phyloP scores from a whole-genome alignment of 768 basidiomycete genomes.

The Russula abietina region DNA sequence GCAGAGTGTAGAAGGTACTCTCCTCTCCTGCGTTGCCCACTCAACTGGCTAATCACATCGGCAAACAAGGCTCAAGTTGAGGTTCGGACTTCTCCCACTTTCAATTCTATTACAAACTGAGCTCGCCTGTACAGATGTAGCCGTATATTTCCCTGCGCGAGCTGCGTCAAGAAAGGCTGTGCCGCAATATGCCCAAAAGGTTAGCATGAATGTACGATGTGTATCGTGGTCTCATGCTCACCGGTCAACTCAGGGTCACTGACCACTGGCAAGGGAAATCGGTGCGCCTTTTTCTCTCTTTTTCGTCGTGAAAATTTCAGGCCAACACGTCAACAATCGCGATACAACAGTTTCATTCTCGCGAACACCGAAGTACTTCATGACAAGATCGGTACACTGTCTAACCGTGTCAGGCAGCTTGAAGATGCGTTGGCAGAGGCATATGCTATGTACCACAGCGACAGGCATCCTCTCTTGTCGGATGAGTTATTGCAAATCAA shows the following conservation, averaged over 20 bases:
- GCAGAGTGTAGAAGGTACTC: slow-evolving; percentile 62
- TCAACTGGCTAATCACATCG: slow-evolving; percentile 20
- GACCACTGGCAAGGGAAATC: slow-evolving; percentile 68
- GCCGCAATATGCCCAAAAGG: slow-evolving; percentile 63
- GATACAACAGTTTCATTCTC: slow-evolving; percentile 50
- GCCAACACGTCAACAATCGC: slow-evolving; percentile 1
- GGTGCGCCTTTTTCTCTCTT: slow-evolving; percentile 35
- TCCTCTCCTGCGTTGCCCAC: slow-evolving; percentile 12
- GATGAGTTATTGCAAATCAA: slow-evolving; percentile 61
- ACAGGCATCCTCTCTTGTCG: slow-evolving; percentile 52
- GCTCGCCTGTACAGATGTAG: slow-evolving; percentile 41
- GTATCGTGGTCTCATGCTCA: neutral
- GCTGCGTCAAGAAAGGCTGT: slow-evolving; percentile 38
- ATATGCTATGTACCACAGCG: slow-evolving; percentile 42
- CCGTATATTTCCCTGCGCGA: slow-evolving; percentile 56
- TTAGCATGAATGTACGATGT: slow-evolving; percentile 25
- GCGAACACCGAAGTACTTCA: slow-evolving; percentile 66
- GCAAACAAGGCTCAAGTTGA: slow-evolving; percentile 53
- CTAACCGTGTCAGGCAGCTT: slow-evolving; percentile 58
- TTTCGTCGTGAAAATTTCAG: slow-evolving; percentile 19
- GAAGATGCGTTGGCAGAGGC: slow-evolving; percentile 58
- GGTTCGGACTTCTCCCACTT: slow-evolving; percentile 37
- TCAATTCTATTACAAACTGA: slow-evolving; percentile 1
- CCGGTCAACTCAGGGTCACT: slow-evolving; percentile 45
- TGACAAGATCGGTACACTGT: slow-evolving; percentile 57